A percentile compares a stretch with the other conserved stretches of the same genome.
Evolutionary conservation across 345 rosid genomes (phyloP).

Genomic region (Pistacia vera): DNA sequence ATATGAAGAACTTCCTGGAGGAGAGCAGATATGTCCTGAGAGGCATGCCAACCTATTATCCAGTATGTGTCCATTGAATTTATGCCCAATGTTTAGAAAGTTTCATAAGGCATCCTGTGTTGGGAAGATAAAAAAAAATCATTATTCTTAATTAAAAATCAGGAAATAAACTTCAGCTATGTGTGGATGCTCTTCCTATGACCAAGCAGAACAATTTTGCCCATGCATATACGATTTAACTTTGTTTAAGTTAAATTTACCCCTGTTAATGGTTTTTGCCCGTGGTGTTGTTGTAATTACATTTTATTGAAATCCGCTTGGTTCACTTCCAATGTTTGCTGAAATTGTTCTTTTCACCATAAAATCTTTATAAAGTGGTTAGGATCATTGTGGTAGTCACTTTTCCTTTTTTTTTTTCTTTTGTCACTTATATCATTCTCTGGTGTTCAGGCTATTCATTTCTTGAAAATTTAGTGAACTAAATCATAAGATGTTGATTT

Average conservation of each 20-base stretch:
- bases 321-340: slow-evolving; percentile 1
- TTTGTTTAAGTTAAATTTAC: slow-evolving; percentile 4
- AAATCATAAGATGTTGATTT: background rate
- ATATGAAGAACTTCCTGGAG: slow-evolving; percentile 92
- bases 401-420: slow-evolving; percentile 6
- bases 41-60: slow-evolving; percentile 72
- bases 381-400: background rate
- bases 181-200: slow-evolving; percentile 1
- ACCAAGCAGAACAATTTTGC: background rate
- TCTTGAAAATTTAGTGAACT: slow-evolving; percentile 1
- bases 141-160: slow-evolving; percentile 5
- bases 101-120: slow-evolving; percentile 6
- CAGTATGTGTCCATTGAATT: slow-evolving; percentile 49
- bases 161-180: background rate
- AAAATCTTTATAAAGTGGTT: slow-evolving; percentile 10
- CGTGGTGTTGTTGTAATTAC: background rate
- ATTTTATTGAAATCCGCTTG: background rate
- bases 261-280: background rate
- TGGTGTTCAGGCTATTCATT: background rate
- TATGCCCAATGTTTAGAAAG: slow-evolving; percentile 4
- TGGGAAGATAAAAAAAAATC: background rate
- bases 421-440: slow-evolving; percentile 7
- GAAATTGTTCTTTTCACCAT: background rate
- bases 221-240: background rate
- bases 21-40: slow-evolving; percentile 93